phyloP scores from a whole-genome alignment of 2,329 filamentous ascomycete species.

The Trichophaea hybrida region DNA sequence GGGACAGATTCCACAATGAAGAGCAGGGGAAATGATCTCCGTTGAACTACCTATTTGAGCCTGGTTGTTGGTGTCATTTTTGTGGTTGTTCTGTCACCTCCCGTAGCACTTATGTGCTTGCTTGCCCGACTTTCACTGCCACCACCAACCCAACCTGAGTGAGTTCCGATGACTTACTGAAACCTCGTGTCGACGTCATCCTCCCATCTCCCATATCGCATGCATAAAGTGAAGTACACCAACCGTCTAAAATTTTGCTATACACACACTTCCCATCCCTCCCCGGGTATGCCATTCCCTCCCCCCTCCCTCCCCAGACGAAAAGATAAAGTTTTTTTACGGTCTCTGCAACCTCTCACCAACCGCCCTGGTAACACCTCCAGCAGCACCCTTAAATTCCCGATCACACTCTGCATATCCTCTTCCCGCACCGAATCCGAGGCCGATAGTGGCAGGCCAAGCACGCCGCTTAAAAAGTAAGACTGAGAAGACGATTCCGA shows the following conservation, averaged over 20 bases:
- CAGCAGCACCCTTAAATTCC: conserved; percentile 41
- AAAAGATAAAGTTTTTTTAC: not conserved
- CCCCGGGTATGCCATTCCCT: not conserved
- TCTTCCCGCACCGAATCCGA: conserved; percentile 88
- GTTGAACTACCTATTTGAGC: no score
- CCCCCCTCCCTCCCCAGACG: not conserved
- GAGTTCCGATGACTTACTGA: no score
- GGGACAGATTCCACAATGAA: no score
- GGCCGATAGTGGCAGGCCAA: conserved; percentile 89
- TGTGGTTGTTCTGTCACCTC: no score
- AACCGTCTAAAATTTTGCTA: conserved; percentile 1
- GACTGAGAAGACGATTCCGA: conserved; percentile 97
- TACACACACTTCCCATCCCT: not conserved
- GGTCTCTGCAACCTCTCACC: conserved; percentile 15
- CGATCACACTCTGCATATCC: conserved; percentile 98
- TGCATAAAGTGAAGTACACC: no score
- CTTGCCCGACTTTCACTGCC: no score
- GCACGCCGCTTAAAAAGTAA: conserved; percentile 95
- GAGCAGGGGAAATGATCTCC: no score
- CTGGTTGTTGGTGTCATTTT: no score
- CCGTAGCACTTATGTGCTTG: no score
- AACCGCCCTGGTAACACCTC: conserved; percentile 17
- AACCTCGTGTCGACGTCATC: no score
- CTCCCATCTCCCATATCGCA: no score
- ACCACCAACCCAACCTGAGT: no score